A percentile compares a stretch with the other conserved stretches of the same genome.
Conservation (phyloP, 805 yeast genomes). For the Yarrowia sp. region DNA sequence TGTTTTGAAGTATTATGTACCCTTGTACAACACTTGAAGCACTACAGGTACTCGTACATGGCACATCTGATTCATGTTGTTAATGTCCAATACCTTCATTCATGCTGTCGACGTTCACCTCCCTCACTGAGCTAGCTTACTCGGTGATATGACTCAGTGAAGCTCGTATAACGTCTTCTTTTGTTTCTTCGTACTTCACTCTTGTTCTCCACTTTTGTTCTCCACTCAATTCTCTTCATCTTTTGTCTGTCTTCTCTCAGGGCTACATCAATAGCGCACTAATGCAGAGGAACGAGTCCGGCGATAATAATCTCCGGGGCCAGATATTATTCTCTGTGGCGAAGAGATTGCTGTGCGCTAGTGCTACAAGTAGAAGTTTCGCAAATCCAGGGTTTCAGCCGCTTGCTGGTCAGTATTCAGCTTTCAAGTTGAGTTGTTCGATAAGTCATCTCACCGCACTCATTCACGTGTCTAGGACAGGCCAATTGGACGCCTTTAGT, state of each 20-base stretch:
- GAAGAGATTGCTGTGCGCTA: background rate
- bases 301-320: background rate
- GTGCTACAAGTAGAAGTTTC: slow-evolving; percentile 1
- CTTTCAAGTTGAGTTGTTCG: too few relatives aligned
- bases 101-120: too few relatives aligned
- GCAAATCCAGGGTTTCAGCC: background rate
- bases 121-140: background rate
- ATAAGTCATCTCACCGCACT: too few relatives aligned
- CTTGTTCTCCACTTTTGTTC: background rate
- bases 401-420: background rate
- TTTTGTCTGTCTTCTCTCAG: background rate
- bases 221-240: too few relatives aligned
- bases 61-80: too few relatives aligned
- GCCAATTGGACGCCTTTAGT: too few relatives aligned
- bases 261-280: slow-evolving; percentile 18
- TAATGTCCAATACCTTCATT: too few relatives aligned
- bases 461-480: too few relatives aligned
- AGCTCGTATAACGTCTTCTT: background rate
- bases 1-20: too few relatives aligned
- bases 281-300: slow-evolving; percentile 27
- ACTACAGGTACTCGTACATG: too few relatives aligned
- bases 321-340: background rate
- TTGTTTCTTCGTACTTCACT: background rate
- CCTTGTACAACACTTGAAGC: too few relatives aligned
- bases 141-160: background rate